Evolutionary conservation across 2,329 filamentous ascomycete species (phyloP), one percentile per base, ranked within the genome.

Genomic region (Fusarium agapanthi): DNA sequence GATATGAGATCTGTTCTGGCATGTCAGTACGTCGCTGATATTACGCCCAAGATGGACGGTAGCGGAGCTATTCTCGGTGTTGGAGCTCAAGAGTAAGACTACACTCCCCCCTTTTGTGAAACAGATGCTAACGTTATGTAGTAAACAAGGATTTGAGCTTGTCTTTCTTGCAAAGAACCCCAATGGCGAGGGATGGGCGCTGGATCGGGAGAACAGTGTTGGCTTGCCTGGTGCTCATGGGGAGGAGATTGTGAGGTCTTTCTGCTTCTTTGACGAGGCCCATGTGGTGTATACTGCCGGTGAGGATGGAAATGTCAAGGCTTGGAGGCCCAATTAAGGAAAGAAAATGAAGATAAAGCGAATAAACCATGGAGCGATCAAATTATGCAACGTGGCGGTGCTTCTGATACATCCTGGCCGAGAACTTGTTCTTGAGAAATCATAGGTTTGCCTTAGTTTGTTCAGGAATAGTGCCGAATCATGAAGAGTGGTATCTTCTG

Each of bases 11-110:
- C 86, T 67, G 82, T 83, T n/a, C 80, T 95, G 11, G 86, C 84
- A 7, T 94, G 92, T 72, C 92, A 93, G 83, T 96, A 96, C 79
- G 87, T 94, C 5, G 90, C 92, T 24, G 90, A 92, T 76, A 85
- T 95, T 43, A 81, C 88, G 48, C 86, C 86, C 58, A 90, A 92
- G 82, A 79, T 86, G 30, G 88, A 89, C 43, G 87, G 87, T 7
- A 83, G 82, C 18, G 88, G 89, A 1, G 89, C 89, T 10, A 86
- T 91, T 20, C 82, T 93, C 43, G 92, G 90, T 5, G 88, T 87
- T 4, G 92, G 92, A n/a, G 85, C 87, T 41, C 91, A 92, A 75
- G 91, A 91, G 90, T 91, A 83, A 80, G 87, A 84, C 81, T 79
- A 78, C 78, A 48, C 81, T 76, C 16, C 77, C 80, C 80, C 44